phyloP scores from a whole-genome alignment of 2,329 filamentous ascomycete species.

The Calonectria naviculata region DNA sequence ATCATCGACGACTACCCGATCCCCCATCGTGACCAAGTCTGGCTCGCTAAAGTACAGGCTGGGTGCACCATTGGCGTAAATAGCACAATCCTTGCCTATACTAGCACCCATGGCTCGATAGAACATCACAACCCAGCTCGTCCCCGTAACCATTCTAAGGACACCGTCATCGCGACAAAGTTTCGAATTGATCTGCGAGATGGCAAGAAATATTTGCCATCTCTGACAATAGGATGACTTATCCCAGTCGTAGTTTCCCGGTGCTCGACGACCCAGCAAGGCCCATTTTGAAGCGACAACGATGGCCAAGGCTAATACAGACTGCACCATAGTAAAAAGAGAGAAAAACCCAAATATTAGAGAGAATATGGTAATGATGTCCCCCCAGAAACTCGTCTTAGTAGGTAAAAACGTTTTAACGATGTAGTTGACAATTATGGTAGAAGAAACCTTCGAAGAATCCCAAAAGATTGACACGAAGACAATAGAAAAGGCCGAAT shows the following conservation, averaged over 20 bases:
- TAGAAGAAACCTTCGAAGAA: conserved; percentile 56
- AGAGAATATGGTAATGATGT: conserved; percentile 51
- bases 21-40: conserved; percentile 64
- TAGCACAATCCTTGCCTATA: conserved; percentile 65
- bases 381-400: conserved; percentile 40
- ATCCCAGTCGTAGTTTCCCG: conserved; percentile 69
- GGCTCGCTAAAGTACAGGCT: conserved; percentile 68
- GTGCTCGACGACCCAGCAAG: conserved; percentile 60
- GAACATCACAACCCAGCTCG: conserved; percentile 63
- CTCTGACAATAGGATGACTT: conserved; percentile 66
- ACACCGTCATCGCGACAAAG: conserved; percentile 64
- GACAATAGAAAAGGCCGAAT: conserved; percentile 59
- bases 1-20: conserved; percentile 65
- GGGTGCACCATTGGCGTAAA: conserved; percentile 64
- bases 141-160: conserved; percentile 63
- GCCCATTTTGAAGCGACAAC: conserved; percentile 63
- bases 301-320: conserved; percentile 54
- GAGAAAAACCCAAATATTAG: conserved; percentile 54
- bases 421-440: conserved; percentile 56
- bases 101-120: conserved; percentile 64
- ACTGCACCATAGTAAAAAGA: conserved; percentile 55
- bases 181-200: conserved; percentile 61
- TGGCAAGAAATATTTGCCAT: conserved; percentile 65
- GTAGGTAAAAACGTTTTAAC: conserved; percentile 36
- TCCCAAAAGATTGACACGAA: conserved; percentile 64